These are phyloP conservation scores for Chrysanthemum lavandulifolium DNA, from an alignment of 129 eudicot genomes.

Conservation along the genomic window DNA sequence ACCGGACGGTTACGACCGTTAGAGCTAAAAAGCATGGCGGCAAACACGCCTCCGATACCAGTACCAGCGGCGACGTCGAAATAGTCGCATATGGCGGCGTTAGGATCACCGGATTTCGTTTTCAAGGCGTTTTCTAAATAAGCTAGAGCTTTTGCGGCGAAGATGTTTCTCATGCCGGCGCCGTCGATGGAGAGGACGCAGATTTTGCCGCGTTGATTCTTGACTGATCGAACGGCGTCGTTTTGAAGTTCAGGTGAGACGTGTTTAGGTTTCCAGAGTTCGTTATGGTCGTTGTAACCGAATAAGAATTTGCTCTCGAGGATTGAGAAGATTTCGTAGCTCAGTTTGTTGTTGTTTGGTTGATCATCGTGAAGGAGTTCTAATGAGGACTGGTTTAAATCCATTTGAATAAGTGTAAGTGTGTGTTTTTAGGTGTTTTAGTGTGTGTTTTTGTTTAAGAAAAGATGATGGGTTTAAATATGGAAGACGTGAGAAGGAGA, in stretches of 20 bases:
- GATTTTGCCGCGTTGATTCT: conserved; percentile 84
- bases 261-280: conserved; percentile 50
- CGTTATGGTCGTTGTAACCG: conserved; percentile 58
- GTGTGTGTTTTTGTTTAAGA: too few relatives aligned
- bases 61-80: conserved; percentile 89
- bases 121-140: conserved; percentile 66
- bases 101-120: conserved; percentile 66
- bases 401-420: conserved; percentile 24
- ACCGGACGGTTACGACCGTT: conserved; percentile 55
- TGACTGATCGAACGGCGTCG: conserved; percentile 36
- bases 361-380: conserved; percentile 57
- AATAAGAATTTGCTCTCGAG: conserved; percentile 81
- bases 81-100: conserved; percentile 81
- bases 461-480: too few relatives aligned
- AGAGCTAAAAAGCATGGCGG: conserved; percentile 81
- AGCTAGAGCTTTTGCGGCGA: conserved; percentile 72
- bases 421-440: too few relatives aligned
- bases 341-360: conserved; percentile 84
- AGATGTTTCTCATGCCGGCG: conserved; percentile 75
- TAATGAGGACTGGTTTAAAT: conserved; percentile 26
- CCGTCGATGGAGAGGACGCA: conserved; percentile 83
- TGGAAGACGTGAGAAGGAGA: conserved; percentile 39
- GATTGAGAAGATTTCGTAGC: conserved; percentile 90
- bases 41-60: conserved; percentile 84
- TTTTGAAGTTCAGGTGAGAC: not conserved